Evolutionary conservation across 345 rosid species (phyloP), one percentile per base, ranked within the genome.

Genomic region (Lenwebbia sp.): DNA sequence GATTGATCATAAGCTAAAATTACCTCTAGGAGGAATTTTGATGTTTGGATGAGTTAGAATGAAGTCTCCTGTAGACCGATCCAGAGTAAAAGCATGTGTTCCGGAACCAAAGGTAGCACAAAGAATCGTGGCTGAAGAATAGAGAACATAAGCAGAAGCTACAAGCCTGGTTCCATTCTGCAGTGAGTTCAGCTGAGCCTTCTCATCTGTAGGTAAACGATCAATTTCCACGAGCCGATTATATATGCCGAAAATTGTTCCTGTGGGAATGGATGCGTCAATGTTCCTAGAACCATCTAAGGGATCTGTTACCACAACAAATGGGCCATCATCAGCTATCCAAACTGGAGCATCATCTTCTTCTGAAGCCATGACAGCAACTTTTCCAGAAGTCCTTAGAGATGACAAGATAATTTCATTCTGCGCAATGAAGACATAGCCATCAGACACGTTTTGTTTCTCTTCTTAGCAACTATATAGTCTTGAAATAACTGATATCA

Each of bases 211-310:
- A 5, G 98, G 94, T 82, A 95, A 91, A 89, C 94, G 93, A 88
- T 96, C 99, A 65, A 96, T 91, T 87, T 95, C 99, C 85, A 87
- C 88, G 15, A 94, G 96, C 78, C 95, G 94, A 28, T 86, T 90
- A 83, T 95, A 96, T 50, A 95, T 88, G 50, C 99, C 98, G 21
- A 95, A 95, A 89, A 96, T 95, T 12, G 99, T 94, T 86, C 99
- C 99, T 0, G 98, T 96, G 2, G 98, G 98, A 86, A 96, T 94
- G 30, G 98, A 95, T 54, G 98, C 98, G 88, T 95, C 99, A 2
- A 96, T 96, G 65, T 96, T 96, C 30, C 96, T 92, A 84, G 98
- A 96, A 70, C 99, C 98, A 88, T 96, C 99, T 54, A 96, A 94
- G 83, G 99, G 99, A 92, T 96, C 99, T 33, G 93, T 91, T 85